Evolutionary conservation across 2,329 filamentous ascomycete species (phyloP), one percentile per base, ranked within the genome.

Genomic region (Stromatinia cepivora): DNA sequence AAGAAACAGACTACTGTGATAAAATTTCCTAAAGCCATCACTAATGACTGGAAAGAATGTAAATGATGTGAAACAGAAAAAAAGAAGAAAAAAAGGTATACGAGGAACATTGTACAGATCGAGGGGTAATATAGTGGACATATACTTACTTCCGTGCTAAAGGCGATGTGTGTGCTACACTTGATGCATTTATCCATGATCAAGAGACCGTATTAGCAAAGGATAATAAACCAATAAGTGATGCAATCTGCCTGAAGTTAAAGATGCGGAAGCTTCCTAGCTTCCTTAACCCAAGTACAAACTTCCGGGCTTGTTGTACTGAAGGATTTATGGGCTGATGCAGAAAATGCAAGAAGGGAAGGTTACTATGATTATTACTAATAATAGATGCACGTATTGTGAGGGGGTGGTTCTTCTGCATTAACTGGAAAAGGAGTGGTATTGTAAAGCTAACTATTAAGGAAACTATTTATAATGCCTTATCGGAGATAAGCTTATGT

Each of bases 21-120:
- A 22, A 70, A 34, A 34, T 22, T 69, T 20, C 58, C 61, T 58
- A 69, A 46, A 71, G 71, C 66, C 73, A 74, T 73, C 10, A 58
- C 65, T 48, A 15, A 61, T 34, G 42, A 61, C 58, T 63, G 9
- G 22, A 36, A 50, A 25, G 20, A 34, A 25, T 25, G 34, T 46
- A 34, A 13, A 50, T 1, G 31, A 34, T 13, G 22, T 11, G 10
- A 39, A 57, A 22, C 20, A 11, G 6, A n/a, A 56, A 13, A 50
- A 17, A 11, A 61, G 25, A 2, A 67, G 15, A 8, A 34, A 28
- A 17, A 58, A 42, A 46, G 39, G 25, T 36, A 36, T 17, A 56
- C n/a, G 39, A 25, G 22, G 36, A 61, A 62, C 36, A 48, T 53
- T 67, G 42, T 62, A 45, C 46, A 67, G 5, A 53, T 42, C n/a